A percentile compares a stretch with the other conserved stretches of the same genome.
These are phyloP conservation scores for Naganishia sp. DNA, from an alignment of 1,284 basidiomycete species.

Conservation along the genomic window DNA sequence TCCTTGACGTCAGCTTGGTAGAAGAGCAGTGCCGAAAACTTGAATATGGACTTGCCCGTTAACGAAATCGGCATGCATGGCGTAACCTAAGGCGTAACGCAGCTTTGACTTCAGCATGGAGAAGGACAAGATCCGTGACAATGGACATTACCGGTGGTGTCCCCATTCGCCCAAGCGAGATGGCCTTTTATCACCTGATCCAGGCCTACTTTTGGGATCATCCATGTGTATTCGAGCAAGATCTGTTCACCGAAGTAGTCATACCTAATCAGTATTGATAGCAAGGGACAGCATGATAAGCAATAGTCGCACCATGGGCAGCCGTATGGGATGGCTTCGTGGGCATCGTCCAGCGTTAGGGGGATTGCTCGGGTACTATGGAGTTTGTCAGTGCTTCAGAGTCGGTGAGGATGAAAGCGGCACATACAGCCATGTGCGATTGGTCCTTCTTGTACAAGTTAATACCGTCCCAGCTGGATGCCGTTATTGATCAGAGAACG, in stretches of 20 bases:
- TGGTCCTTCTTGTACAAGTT: conserved; percentile 42
- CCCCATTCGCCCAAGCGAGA: conserved; percentile 49
- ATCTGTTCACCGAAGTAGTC: neutral
- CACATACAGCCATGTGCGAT: conserved; percentile 38
- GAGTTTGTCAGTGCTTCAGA: neutral
- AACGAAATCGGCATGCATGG: conserved; percentile 44
- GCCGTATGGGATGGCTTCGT: conserved; percentile 41
- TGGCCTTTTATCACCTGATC: conserved; percentile 35
- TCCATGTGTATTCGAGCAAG: conserved; percentile 41
- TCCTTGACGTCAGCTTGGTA: neutral
- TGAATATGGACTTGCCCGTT: conserved; percentile 5
- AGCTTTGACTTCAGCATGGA: no score
- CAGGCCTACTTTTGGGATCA: conserved; percentile 1
- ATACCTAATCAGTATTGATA: conserved; percentile 20
- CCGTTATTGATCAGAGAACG: no score
- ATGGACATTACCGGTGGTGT: conserved; percentile 40
- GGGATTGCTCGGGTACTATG: conserved; percentile 8
- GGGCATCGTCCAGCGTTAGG: conserved; percentile 25
- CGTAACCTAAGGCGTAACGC: conserved; percentile 28
- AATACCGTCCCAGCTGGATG: conserved; percentile 42
- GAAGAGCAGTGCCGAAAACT: neutral
- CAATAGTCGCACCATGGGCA: conserved; percentile 43
- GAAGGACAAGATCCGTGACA: neutral
- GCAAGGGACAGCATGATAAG: neutral
- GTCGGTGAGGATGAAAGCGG: neutral